These are phyloP conservation scores for Auricularia sp. DNA, from an alignment of 768 basidiomycete genomes.

Conservation along the genomic window DNA sequence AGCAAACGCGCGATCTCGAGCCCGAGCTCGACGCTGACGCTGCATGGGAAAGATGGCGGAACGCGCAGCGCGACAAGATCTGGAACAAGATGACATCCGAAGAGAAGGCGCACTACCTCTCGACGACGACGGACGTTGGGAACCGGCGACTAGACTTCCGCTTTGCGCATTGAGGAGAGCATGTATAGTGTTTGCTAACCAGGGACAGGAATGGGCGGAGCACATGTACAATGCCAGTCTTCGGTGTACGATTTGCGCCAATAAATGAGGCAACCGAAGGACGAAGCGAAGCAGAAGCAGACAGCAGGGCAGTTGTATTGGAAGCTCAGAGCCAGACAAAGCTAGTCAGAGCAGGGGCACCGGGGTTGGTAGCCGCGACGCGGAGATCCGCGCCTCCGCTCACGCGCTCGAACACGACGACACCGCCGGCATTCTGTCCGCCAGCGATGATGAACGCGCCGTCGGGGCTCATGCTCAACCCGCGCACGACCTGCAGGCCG, in stretches of 20 bases:
- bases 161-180: slow-evolving; percentile 37
- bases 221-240: no score
- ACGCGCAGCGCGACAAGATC: neutral
- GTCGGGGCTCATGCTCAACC: slow-evolving; percentile 46
- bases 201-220: no score
- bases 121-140: slow-evolving; percentile 51
- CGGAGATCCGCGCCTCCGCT: slow-evolving; percentile 43
- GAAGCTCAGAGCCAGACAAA: neutral
- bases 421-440: slow-evolving; percentile 43
- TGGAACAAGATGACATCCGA: slow-evolving; percentile 34
- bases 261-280: no score
- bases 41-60: neutral
- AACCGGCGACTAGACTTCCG: slow-evolving; percentile 53
- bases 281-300: no score
- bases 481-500: slow-evolving; percentile 51
- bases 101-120: slow-evolving; percentile 32
- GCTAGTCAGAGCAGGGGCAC: neutral
- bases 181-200: no score
- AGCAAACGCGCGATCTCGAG: no score
- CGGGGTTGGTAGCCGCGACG: slow-evolving; percentile 43
- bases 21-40: no score
- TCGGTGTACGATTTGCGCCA: no score
- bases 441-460: slow-evolving; percentile 48
- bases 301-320: no score
- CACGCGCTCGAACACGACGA: slow-evolving; percentile 44